Evolutionary conservation across 2,329 filamentous ascomycete genomes (phyloP).

Genomic region (Cordyceps tenuipes): DNA sequence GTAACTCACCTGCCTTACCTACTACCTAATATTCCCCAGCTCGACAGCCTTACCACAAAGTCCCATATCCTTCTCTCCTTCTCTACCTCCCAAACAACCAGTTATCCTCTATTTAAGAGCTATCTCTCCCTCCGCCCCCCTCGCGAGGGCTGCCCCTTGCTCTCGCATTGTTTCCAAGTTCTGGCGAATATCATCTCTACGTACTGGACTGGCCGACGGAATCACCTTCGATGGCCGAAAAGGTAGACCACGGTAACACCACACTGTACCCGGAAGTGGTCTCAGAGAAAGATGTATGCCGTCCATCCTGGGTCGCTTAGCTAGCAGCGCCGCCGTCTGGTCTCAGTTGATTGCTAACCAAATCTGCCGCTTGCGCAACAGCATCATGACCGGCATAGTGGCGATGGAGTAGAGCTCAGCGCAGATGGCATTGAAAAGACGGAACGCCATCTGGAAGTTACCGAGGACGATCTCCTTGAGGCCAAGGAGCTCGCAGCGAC

Average conservation of each 20-base stretch:
- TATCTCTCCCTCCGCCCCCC: neutral
- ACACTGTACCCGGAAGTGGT: neutral
- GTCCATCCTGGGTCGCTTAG: neutral
- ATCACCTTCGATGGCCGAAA: neutral
- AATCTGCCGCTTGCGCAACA: neutral
- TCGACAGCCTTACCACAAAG: neutral
- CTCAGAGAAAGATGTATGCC: neutral
- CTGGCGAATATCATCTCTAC: neutral
- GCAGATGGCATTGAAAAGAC: neutral
- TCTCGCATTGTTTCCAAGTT: neutral
- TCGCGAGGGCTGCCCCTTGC: too few species aligned
- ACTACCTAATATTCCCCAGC: neutral
- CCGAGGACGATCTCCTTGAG: conserved; percentile 36
- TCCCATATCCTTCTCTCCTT: too few species aligned
- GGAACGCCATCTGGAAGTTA: conserved; percentile 25
- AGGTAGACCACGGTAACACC: neutral
- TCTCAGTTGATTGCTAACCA: neutral
- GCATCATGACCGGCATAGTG: neutral
- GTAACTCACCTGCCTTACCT: too few species aligned
- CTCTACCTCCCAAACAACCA: too few species aligned
- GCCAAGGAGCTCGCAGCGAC: conserved; percentile 30
- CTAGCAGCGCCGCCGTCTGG: neutral
- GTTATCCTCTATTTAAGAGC: neutral
- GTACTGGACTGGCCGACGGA: neutral
- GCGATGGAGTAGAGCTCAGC: neutral